Evolutionary conservation across 768 basidiomycete genomes (phyloP), one percentile per base, ranked within the genome.

Genomic region (Zangia roseola): DNA sequence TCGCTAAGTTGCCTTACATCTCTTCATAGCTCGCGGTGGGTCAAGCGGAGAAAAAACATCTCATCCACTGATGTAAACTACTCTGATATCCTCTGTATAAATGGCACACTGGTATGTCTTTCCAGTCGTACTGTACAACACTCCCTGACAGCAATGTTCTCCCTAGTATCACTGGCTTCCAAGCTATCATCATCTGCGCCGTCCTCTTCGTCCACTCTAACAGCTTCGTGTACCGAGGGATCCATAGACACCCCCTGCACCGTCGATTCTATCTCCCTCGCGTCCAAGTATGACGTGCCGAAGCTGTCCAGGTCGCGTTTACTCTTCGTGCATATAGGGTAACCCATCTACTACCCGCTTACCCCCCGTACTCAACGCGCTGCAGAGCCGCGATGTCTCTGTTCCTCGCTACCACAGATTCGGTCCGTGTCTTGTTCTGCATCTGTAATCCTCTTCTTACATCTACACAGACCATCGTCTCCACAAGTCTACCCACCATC

Each of bases 351-450:
- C 33, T 37, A n/a, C 30, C 36, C 13, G 8, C 47, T 40, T 30
- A 20, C 31, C 25, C 40, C 42, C 49, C 52, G 21, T 54, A 45
- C 58, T 61, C 40, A 57, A 45, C 39, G 20, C 28, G 33, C 28
- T 33, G 24, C 61, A 91, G 91, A 39, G 86, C 88, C 31, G 89
- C 88, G 5, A 66, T 92, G 68, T 76, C 89, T 10, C 65, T 92
- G 47, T 93, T 93, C 66, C 81, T 93, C 10, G 90, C 90, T 3
- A 93, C 90, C 10, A 92, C 90, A 6, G 90, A 92, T 66, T 81
- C 87, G 42, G 91, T 91, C 61, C 53, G 84, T 67, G 50, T 30
- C 50, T 34, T 40, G 38, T 19, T 43, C 33, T 30, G 36, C 36
- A 12, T 28, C 24, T 35, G 16, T 21, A 37, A 38, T 33, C 42